Percentiles rank a stretch among this genome's conserved stretches.
These are phyloP conservation scores for Backusella tarrabulga DNA, from an alignment of 192 early-diverging fungal genomes.

Conservation along the genomic window DNA sequence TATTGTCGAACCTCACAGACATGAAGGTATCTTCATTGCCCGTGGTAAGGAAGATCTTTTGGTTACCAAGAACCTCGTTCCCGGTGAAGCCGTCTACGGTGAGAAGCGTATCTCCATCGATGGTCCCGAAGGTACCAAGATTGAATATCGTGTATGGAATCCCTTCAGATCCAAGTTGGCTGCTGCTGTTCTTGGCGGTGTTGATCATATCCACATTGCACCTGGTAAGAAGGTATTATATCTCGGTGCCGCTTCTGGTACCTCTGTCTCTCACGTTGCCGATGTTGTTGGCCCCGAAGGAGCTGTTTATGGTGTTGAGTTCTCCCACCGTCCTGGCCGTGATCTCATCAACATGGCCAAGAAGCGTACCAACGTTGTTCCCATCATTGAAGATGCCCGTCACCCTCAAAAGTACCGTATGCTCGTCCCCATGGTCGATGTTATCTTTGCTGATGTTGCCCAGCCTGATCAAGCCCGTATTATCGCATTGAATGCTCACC, in stretches of 20 bases:
- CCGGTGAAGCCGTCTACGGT: constrained; percentile 95
- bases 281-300: constrained; percentile 96
- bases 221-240: constrained; percentile 98
- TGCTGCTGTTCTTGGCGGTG: constrained; percentile 94
- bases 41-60: constrained; percentile 98
- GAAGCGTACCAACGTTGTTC: constrained; percentile 99
- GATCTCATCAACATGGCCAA: constrained; percentile 99
- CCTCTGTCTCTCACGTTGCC: constrained; percentile 95
- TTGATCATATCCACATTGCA: constrained; percentile 92
- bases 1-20: constrained; percentile 95
- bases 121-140: constrained; percentile 91
- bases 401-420: constrained; percentile 99
- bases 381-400: constrained; percentile 99
- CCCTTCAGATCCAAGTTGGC: constrained; percentile 99
- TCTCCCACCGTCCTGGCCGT: constrained; percentile 62
- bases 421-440: constrained; percentile 97
- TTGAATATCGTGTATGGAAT: constrained; percentile 99
- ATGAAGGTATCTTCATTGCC: constrained; percentile 93
- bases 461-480: constrained; percentile 99
- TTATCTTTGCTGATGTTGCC: constrained; percentile 98
- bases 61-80: constrained; percentile 98
- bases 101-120: constrained; percentile 98
- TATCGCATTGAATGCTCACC: constrained; percentile 93
- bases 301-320: constrained; percentile 84
- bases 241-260: constrained; percentile 94